Evolutionary conservation across 2,329 filamentous ascomycete species (phyloP).

Genomic region (Colletotrichum sp.): DNA sequence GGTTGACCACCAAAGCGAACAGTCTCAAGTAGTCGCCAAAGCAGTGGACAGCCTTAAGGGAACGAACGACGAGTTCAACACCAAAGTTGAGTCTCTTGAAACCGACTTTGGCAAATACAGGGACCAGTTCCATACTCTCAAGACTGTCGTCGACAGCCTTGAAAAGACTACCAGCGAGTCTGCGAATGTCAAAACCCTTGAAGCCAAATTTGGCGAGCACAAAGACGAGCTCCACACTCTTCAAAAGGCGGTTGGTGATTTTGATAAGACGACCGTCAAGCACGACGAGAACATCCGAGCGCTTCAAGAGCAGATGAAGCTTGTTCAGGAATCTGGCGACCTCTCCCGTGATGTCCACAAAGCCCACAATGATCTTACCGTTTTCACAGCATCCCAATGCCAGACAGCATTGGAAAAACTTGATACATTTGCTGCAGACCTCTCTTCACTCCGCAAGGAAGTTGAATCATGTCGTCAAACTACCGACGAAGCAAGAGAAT

Average conservation of each 20-base stretch:
- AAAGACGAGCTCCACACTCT: neutral
- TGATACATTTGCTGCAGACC: neutral
- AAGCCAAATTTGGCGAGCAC: neutral
- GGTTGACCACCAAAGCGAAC: neutral
- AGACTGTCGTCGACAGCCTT: neutral
- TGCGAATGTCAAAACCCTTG: neutral
- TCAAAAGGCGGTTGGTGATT: neutral
- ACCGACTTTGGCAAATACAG: neutral
- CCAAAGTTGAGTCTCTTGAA: neutral
- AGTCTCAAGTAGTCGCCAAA: neutral
- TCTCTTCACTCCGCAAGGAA: neutral
- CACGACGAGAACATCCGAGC: neutral
- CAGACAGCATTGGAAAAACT: neutral
- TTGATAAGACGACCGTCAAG: neutral
- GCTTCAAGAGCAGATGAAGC: neutral
- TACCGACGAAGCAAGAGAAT: neutral
- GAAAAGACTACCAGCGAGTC: neutral
- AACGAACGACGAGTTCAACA: neutral
- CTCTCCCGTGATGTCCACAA: conserved; percentile 3
- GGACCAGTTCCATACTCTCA: neutral
- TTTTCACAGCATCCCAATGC: neutral
- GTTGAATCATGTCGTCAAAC: neutral
- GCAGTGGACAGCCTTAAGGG: neutral
- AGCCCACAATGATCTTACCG: neutral
- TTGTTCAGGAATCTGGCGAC: neutral